Evolutionary conservation across 257 asterid species (phyloP), one percentile per base, ranked within the genome.

Genomic region (Rehmannia glutinosa): DNA sequence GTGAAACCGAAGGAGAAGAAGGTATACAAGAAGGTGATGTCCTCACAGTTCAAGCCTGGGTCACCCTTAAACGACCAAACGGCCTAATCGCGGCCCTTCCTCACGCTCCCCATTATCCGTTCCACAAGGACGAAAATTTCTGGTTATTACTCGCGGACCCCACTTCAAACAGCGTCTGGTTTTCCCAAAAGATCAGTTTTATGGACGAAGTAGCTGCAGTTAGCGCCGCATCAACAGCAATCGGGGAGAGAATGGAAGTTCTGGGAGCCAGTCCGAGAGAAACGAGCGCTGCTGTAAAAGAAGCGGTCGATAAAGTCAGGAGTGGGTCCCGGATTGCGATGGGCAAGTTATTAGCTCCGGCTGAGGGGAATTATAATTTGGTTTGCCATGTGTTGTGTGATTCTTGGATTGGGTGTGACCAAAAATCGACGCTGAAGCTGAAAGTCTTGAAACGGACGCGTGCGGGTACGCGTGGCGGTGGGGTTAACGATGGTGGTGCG

Each of bases 1-100:
- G 97, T 17, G 90, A 81, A 73, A 93, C 99, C 5, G 96, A 93
- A 60, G 99, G 99, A 11, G 99, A 93, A 64, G 96, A 93, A 58
- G 91, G 83, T 30, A 82, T 93, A 77, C 97, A 93, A 76, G 99
- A 86, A 52, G 96, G 96, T 4, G 99, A 93, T 47, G 64, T 87
- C 5, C 91, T 88, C 30, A 83, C 97, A 8, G 46, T 93, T 21
- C 88, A 86, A 63, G 94, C 96, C 13, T 93, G 97, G 99, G 84
- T 86, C 72, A 82, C 77, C 32, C 67, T 93, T 35, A 83, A 84
- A 61, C 96, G 99, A 4, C 62, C 81, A 16, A 90, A 90, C 60
- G 96, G 96, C 52, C 70, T 86, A 78, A 78, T 78, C 0, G 71
- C 77, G 2, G 96, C 97, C 46, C 69, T 80, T 50, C 97, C 97